These are phyloP conservation scores for Citeromyces siamensis DNA, from an alignment of 1,139 yeast species.

Conservation along the genomic window DNA sequence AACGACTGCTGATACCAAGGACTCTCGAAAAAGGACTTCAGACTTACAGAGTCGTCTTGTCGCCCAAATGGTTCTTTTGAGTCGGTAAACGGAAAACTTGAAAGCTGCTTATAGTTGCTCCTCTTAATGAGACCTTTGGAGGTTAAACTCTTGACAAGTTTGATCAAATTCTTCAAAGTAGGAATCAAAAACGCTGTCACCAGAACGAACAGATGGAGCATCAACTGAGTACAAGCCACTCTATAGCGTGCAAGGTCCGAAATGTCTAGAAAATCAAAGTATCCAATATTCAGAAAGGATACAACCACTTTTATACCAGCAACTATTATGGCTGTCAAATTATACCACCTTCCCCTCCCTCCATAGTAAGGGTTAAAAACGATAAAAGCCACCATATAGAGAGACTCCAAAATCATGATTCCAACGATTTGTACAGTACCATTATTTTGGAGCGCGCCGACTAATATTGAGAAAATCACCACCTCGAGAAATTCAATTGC, in stretches of 20 bases:
- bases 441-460: constrained; percentile 29
- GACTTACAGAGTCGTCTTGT: background rate
- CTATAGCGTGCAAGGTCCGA: constrained; percentile 25
- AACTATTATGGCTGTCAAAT: constrained; percentile 25
- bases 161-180: constrained; percentile 10
- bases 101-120: background rate
- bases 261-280: constrained; percentile 20
- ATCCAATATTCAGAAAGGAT: constrained; percentile 30
- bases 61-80: constrained; percentile 1
- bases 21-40: background rate
- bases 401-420: constrained; percentile 25
- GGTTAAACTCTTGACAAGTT: background rate
- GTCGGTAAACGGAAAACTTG: background rate
- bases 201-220: constrained; percentile 25
- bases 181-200: constrained; percentile 23
- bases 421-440: constrained; percentile 32
- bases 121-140: background rate
- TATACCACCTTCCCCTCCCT: constrained; percentile 24
- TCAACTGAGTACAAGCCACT: constrained; percentile 28
- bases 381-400: constrained; percentile 22
- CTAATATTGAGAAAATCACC: constrained; percentile 24
- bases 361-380: constrained; percentile 28
- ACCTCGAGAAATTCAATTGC: constrained; percentile 22
- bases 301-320: constrained; percentile 26
- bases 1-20: constrained; percentile 3